Conservation (phyloP, 2,329 filamentous ascomycete genomes). For the Xylaria sp. region DNA sequence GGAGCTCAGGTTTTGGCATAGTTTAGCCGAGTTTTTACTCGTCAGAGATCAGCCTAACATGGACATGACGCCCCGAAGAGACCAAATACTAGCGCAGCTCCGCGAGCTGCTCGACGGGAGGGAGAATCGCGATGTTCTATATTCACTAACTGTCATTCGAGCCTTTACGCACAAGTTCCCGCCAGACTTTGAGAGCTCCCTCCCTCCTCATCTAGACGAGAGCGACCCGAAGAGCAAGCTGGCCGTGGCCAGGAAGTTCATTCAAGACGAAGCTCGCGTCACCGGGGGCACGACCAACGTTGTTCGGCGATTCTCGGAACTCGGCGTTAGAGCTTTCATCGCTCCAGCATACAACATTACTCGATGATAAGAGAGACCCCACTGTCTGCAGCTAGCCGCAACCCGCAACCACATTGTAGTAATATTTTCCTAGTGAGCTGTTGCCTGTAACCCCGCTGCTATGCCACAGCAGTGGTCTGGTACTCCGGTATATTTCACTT, state of each 20-base stretch:
- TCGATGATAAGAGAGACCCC: constrained; percentile 37
- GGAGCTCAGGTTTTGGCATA: constrained; percentile 85
- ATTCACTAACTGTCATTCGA: constrained; percentile 85
- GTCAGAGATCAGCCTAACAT: constrained; percentile 67
- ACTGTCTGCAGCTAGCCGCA: constrained; percentile 20
- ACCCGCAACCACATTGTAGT: constrained; percentile 29
- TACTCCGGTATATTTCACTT: constrained; percentile 30
- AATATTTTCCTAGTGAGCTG: constrained; percentile 29
- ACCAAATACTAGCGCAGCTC: constrained; percentile 72
- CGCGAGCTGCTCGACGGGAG: constrained; percentile 79
- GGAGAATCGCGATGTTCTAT: constrained; percentile 91
- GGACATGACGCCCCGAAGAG: constrained; percentile 65
- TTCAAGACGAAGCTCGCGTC: constrained; percentile 71
- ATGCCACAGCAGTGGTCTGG: constrained; percentile 21
- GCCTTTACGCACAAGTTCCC: constrained; percentile 75
- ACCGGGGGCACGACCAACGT: constrained; percentile 79
- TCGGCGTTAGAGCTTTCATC: constrained; percentile 71
- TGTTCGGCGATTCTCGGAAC: constrained; percentile 74
- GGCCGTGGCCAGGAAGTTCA: constrained; percentile 75
- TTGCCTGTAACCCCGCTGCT: constrained; percentile 24
- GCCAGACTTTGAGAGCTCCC: constrained; percentile 66
- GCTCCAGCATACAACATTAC: constrained; percentile 62
- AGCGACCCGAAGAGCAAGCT: constrained; percentile 74
- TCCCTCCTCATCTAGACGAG: constrained; percentile 72
- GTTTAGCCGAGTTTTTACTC: constrained; percentile 76